These are phyloP conservation scores for Pezicula rhizophila DNA, from an alignment of 2,329 filamentous ascomycete species.

Conservation along the genomic window DNA sequence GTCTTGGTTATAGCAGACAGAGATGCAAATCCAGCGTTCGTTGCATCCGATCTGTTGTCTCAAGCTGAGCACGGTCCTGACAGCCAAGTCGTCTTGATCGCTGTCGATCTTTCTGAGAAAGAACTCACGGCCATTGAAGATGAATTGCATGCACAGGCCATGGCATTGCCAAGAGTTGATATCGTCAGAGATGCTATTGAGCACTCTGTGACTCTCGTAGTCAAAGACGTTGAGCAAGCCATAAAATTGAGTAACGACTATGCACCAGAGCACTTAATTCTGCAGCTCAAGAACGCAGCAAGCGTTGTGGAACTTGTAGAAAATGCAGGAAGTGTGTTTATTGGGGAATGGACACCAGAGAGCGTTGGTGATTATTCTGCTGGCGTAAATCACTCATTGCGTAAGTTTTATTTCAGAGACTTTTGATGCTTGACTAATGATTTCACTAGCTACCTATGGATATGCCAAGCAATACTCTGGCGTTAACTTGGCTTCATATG, in stretches of 20 bases:
- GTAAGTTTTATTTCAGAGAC: slow-evolving; percentile 51
- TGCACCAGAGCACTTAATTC: slow-evolving; percentile 91
- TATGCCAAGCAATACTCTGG: slow-evolving; percentile 98
- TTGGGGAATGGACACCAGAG: slow-evolving; percentile 94
- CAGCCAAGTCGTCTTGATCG: slow-evolving; percentile 88
- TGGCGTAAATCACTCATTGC: slow-evolving; percentile 93
- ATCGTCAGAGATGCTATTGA: slow-evolving; percentile 86
- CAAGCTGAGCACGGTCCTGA: slow-evolving; percentile 97
- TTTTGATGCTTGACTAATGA: slow-evolving; percentile 1
- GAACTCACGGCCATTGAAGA: slow-evolving; percentile 81
- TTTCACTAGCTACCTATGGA: slow-evolving; percentile 75
- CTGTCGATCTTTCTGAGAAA: slow-evolving; percentile 68
- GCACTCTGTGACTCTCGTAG: slow-evolving; percentile 83
- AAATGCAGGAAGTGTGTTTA: slow-evolving; percentile 94
- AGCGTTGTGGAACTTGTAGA: slow-evolving; percentile 70
- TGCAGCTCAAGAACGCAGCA: slow-evolving; percentile 77
- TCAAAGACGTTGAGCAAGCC: slow-evolving; percentile 64
- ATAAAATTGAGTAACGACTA: slow-evolving; percentile 86
- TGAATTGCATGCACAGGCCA: slow-evolving; percentile 82
- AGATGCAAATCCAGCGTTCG: slow-evolving; percentile 84
- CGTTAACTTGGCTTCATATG: slow-evolving; percentile 90
- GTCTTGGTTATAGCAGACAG: slow-evolving; percentile 93
- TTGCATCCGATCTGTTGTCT: slow-evolving; percentile 87
- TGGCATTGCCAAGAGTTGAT: slow-evolving; percentile 80
- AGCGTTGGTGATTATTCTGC: slow-evolving; percentile 97